Evolutionary conservation across 2,329 filamentous ascomycete genomes (phyloP), one percentile per base, ranked within the genome.

Genomic region (Chalaropsis thielavioides): DNA sequence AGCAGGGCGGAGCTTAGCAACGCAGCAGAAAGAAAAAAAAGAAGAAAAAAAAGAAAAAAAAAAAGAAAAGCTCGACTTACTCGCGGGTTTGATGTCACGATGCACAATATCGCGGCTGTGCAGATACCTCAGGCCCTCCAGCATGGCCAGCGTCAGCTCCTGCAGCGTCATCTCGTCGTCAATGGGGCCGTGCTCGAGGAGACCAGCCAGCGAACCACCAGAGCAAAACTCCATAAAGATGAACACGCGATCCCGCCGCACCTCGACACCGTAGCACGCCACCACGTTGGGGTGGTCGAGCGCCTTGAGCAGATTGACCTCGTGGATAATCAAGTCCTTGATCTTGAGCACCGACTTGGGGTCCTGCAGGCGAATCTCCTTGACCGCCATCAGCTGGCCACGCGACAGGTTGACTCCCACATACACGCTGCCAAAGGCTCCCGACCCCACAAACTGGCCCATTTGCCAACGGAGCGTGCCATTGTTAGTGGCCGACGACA

Each of bases 191-290:
- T 99, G 92, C 74, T 99, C 94, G 51, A 99, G 80, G 63, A 99
- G 78, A 62, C 84, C 88, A 51, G 94, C 92, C 61, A 99, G 80
- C 17, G 92, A 97, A 22, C 94, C 94, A 62, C 94, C 92, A 3
- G 91, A 95, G 75, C 94, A 99, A 75, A 95, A 97, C 75, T 99
- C 94, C 94, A 99, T 99, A 74, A 99, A 99, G 70, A 99, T 96
- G 75, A 97, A 99, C n/a, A 99, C 94, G 73, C 96, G 94, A 79
- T 99, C 94, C 68, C 94, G 85, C 75, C 99, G 94, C 2, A 96
- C 94, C 75, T 99, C 94, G 71, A 99, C 97, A 66, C 94, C 94
- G 72, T 94, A 94, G 76, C 99, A 99, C 10, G 91, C 92, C 24
- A 99, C 95, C 68, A 99, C 90, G 73, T 99, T 99, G 24, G 94